Evolutionary conservation across 805 yeast genomes (phyloP), one percentile per base, ranked within the genome.

Genomic region (Pichia phayaonensis): DNA sequence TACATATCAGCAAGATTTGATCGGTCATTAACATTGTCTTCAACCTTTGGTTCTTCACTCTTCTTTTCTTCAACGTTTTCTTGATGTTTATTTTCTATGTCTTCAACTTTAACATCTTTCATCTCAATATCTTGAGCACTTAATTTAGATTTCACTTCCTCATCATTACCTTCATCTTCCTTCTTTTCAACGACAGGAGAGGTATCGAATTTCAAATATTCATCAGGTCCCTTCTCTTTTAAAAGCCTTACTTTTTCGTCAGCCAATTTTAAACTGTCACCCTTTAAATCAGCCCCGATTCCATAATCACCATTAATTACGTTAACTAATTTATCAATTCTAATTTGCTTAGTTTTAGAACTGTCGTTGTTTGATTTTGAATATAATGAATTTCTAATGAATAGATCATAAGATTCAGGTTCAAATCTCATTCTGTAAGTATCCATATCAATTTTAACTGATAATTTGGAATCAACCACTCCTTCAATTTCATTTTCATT

Each of bases 371-470:
- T 50, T 29, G 67, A 72, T n/a, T 55, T 53, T 11, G 59, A 58
- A 53, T 72, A 81, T 18, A 79, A 70, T 1, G 82, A 69, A 54
- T 73, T 75, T 46, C 95, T 74, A 2, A 88, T 76, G 59, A 86
- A 89, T 55, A 83, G 84, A 69, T 94, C 99, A 56, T 76, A 80
- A 0, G 96, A 80, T 7, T 76, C 82, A 5, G 84, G 76, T 62
- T 88, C 95, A 63, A 92, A 90, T 62, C 86, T 82, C 60, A 94
- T 69, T 55, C 86, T 76, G 66, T 88, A 94, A 4, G 90, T 80
- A 59, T 84, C 84, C 59, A 81, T 80, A 61, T 90, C 82, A 40
- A 92, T 77, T 44, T 87, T 83, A 20, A 94, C 92, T 60, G 81
- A 81, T 66, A 92, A 71, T 24, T 81, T 84, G 34, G 95, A 81